These are phyloP conservation scores for Penicillium antarcticum DNA, from an alignment of 495 filamentous ascomycete species.

Conservation along the genomic window DNA sequence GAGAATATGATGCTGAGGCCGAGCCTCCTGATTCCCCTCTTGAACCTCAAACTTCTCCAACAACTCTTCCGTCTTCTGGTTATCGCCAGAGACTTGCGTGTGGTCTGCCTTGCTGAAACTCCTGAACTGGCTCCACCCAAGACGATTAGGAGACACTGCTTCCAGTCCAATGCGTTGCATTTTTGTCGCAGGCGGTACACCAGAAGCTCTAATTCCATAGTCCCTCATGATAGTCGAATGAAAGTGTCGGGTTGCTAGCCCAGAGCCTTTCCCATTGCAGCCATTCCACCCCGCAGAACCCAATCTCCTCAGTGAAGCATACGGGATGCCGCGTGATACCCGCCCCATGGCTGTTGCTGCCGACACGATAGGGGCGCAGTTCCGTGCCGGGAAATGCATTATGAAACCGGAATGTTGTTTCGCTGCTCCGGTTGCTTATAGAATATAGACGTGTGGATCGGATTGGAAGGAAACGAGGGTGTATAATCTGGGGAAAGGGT, in stretches of 20 bases:
- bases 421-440: not conserved
- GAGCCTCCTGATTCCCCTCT: slow-evolving; percentile 8
- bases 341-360: not conserved
- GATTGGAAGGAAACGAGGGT: not conserved
- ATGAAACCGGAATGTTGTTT: not conserved
- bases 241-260: not conserved
- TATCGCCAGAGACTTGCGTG: slow-evolving; percentile 13
- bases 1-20: slow-evolving; percentile 5
- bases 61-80: slow-evolving; percentile 19
- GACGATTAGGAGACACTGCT: not conserved
- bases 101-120: slow-evolving; percentile 19
- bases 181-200: not conserved
- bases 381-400: slow-evolving; percentile 12
- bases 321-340: not conserved
- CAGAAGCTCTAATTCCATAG: not conserved
- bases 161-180: not conserved
- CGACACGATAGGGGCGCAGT: slow-evolving; percentile 12
- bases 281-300: not conserved
- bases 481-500: not conserved
- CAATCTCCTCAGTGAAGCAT: not conserved
- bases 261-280: not conserved
- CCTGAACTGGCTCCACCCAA: slow-evolving; percentile 9
- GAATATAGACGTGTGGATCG: not conserved
- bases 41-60: slow-evolving; percentile 15
- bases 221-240: not conserved